Evolutionary conservation across 2,329 filamentous ascomycete genomes (phyloP), one percentile per base, ranked within the genome.

Genomic region (Neocucurbitaria cava): DNA sequence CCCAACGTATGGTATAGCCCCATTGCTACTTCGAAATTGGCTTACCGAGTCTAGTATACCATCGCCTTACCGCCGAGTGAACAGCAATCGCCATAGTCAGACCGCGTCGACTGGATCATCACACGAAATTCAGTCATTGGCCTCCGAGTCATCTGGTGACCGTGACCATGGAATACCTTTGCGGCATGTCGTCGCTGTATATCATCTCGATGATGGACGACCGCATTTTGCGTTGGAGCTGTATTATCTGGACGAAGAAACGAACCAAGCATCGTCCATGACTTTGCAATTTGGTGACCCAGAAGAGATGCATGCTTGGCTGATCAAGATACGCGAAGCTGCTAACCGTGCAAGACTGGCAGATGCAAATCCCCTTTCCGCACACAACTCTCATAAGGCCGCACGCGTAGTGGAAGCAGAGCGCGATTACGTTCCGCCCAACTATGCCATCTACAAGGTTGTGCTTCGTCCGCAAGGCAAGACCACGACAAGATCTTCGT

Each of bases 371-470:
- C 79, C 80, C 17, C 84, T 87, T 46, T 83, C 84, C n/a, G 74
- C 78, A n/a, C 79, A 80, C 62, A 84, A 87, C 17, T 78, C 89
- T 11, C 84, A 88, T 59, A 85, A 88, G 67, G 82, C 87, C 36
- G 84, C 85, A 18, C 79, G 85, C 35, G 81, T 85, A 48, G 77
- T 90, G 20, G 87, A 90, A 66, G 80, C 84, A 52, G 86, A 89
- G 58, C 80, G 84, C 51, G 88, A 91, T 70, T 91, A 90, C 69
- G 86, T 89, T 60, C 85, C 87, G 28, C 78, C 82, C 26, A 84
- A 85, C 58, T 90, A 89, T 71, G 83, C 84, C 58, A 84, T 90
- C 63, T 90, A 88, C 76, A 85, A 87, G 56, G 87, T 89, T 8
- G 85, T 89, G 23, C 84, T 88, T 66, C 83, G 87, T 57, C 80